These are phyloP conservation scores for Xylaria bambusicola DNA, from an alignment of 495 filamentous ascomycete genomes.

Conservation along the genomic window DNA sequence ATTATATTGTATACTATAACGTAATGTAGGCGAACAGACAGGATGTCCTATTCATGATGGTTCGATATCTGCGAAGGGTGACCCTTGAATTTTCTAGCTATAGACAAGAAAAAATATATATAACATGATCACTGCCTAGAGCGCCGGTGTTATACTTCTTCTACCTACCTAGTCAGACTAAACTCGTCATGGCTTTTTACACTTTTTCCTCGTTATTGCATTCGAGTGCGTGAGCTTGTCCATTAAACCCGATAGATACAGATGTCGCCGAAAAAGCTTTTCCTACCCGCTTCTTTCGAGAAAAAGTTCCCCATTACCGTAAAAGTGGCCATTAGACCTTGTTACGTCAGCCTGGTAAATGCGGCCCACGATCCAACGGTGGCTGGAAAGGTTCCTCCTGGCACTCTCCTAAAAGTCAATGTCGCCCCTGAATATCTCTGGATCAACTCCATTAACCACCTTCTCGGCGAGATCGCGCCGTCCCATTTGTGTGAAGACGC, in stretches of 20 bases:
- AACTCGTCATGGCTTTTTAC: not conserved
- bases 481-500: conserved; percentile 95
- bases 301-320: not conserved
- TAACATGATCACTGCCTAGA: too few species aligned
- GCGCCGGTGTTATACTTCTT: not conserved
- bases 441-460: conserved; percentile 86
- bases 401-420: conserved; percentile 51
- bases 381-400: not conserved
- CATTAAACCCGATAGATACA: not conserved
- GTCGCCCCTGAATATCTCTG: conserved; percentile 75
- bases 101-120: not conserved
- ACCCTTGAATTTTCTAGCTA: not conserved
- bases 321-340: not conserved
- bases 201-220: too few species aligned
- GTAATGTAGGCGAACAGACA: too few species aligned
- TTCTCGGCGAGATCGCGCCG: conserved; percentile 81
- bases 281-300: conserved; percentile 6
- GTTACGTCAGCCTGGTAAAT: not conserved
- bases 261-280: not conserved
- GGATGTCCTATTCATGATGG: too few species aligned
- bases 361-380: not conserved
- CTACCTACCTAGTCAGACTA: too few species aligned
- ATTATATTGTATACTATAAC: too few species aligned
- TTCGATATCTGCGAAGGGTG: too few species aligned
- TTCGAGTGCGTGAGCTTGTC: too few species aligned